phyloP scores from a whole-genome alignment of 805 yeast genomes.

The Ogataea methylovora region DNA sequence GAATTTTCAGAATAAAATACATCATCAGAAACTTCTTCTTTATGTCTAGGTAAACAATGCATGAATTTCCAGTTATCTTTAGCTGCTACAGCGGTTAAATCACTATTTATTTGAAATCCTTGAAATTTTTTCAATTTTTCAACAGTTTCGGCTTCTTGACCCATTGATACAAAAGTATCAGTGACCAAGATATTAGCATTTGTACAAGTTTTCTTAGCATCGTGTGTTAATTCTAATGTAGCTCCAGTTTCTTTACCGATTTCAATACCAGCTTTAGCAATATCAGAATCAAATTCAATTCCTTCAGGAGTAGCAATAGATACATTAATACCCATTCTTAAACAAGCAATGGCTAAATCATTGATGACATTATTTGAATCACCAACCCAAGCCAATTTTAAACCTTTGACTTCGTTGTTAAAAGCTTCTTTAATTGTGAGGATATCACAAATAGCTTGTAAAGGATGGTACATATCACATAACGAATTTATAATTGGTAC shows the following conservation, averaged over 20 bases:
- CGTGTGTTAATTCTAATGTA: conserved; percentile 52
- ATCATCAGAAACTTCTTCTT: conserved; percentile 89
- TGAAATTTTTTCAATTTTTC: conserved; percentile 70
- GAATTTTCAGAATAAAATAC: conserved; percentile 82
- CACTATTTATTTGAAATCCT: conserved; percentile 77
- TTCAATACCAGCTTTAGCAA: conserved; percentile 45
- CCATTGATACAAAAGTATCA: conserved; percentile 98
- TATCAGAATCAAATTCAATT: conserved; percentile 50
- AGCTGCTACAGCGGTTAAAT: conserved; percentile 58
- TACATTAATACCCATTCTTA: conserved; percentile 77
- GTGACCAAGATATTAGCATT: conserved; percentile 83
- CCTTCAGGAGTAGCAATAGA: conserved; percentile 80
- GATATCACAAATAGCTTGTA: conserved; percentile 91
- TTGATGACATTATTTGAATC: conserved; percentile 95
- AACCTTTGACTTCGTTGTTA: conserved; percentile 40
- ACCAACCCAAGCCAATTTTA: conserved; percentile 92
- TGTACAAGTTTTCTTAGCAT: conserved; percentile 67
- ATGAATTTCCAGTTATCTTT: conserved; percentile 74
- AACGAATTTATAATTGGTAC: conserved; percentile 93
- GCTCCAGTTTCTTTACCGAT: conserved; percentile 47
- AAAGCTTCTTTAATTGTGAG: conserved; percentile 80
- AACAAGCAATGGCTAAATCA: conserved; percentile 83
- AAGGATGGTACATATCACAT: conserved; percentile 89
- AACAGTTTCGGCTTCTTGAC: conserved; percentile 77
- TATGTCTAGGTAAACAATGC: conserved; percentile 97